Conservation (phyloP, 2,329 filamentous ascomycete genomes). For the Pseudogymnoascus sp. region DNA sequence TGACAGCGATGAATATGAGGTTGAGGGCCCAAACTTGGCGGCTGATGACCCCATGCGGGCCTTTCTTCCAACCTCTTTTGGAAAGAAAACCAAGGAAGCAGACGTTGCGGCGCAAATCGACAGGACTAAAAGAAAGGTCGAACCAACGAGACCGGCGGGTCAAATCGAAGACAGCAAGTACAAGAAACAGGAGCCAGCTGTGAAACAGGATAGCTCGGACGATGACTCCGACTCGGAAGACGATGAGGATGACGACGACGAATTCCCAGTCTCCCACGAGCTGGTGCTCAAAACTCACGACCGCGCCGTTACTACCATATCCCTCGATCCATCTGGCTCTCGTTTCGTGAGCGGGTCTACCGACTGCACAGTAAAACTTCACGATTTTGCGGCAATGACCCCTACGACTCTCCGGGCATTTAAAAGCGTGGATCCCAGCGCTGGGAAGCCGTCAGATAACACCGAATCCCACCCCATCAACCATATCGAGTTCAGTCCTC, state of each 20-base stretch:
- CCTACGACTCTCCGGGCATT: constrained; percentile 91
- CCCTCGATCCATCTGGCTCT: constrained; percentile 77
- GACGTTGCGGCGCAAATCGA: constrained; percentile 77
- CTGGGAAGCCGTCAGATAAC: constrained; percentile 60
- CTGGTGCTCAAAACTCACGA: constrained; percentile 89
- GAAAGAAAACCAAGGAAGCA: constrained; percentile 67
- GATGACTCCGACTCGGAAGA: constrained; percentile 38
- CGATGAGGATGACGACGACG: constrained; percentile 64
- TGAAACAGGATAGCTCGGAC: constrained; percentile 34
- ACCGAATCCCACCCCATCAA: constrained; percentile 85
- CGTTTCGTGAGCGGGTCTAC: constrained; percentile 84
- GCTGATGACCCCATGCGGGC: constrained; percentile 64
- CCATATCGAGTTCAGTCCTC: constrained; percentile 77
- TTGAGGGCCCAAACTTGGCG: constrained; percentile 48
- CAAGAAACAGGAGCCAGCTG: constrained; percentile 24
- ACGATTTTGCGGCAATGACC: constrained; percentile 94
- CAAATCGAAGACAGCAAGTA: constrained; percentile 25
- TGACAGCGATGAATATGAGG: constrained; percentile 52
- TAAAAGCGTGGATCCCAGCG: constrained; percentile 81
- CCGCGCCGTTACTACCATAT: constrained; percentile 73
- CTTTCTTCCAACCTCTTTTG: constrained; percentile 77
- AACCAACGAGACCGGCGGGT: constrained; percentile 22
- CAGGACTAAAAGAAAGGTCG: constrained; percentile 57
- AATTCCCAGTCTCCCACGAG: constrained; percentile 89
- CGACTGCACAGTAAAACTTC: constrained; percentile 85